These are phyloP conservation scores for Clathrospora elynae DNA, from an alignment of 2,329 filamentous ascomycete genomes.

Conservation along the genomic window DNA sequence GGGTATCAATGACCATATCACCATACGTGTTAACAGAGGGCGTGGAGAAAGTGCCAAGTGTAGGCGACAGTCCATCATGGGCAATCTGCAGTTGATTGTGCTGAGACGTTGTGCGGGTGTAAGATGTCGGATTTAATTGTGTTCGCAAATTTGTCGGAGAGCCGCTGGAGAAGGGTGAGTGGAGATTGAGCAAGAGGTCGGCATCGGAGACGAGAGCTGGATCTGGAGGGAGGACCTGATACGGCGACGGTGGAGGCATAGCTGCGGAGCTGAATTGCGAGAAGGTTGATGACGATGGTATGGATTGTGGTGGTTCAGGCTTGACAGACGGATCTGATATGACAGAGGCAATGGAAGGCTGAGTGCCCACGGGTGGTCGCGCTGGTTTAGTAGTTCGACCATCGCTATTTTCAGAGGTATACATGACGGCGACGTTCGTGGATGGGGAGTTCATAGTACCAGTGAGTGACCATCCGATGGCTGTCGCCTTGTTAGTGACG, in stretches of 20 bases:
- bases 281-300: constrained; percentile 32
- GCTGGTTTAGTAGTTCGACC: constrained; percentile 28
- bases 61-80: constrained; percentile 33
- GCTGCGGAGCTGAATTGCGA: constrained; percentile 33
- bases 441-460: constrained; percentile 85
- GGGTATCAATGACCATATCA: constrained; percentile 73
- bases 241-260: constrained; percentile 45
- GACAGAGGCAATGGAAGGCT: constrained; percentile 41
- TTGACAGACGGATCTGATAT: constrained; percentile 37
- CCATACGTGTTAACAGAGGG: constrained; percentile 44
- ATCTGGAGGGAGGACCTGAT: constrained; percentile 33
- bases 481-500: constrained; percentile 42
- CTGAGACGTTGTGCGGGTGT: constrained; percentile 23
- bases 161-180: constrained; percentile 50
- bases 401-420: constrained; percentile 60
- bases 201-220: constrained; percentile 51
- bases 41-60: constrained; percentile 32
- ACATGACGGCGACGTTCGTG: constrained; percentile 81
- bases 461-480: constrained; percentile 85
- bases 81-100: constrained; percentile 11
- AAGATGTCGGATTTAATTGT: constrained; percentile 25
- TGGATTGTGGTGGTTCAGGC: constrained; percentile 29
- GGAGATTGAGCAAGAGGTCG: constrained; percentile 57
- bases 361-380: constrained; percentile 25
- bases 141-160: constrained; percentile 28